Percentiles rank a stretch among this genome's conserved stretches.
Conservation (phyloP, 345 rosid genomes). For the Camelina laxa region DNA sequence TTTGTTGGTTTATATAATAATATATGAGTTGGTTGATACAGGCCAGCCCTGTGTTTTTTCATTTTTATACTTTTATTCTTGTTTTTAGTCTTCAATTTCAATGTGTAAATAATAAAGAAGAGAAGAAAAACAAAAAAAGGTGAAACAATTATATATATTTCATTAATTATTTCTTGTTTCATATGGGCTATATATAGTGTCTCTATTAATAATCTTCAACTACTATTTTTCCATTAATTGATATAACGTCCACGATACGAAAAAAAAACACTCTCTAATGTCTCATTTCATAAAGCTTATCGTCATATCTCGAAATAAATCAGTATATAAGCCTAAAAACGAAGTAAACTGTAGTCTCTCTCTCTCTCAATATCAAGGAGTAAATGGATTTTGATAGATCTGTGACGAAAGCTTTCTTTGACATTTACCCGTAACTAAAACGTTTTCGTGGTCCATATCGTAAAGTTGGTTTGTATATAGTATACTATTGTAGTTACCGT, state of each 20-base stretch:
- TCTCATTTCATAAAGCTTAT: background rate
- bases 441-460: slow-evolving; percentile 17
- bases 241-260: slow-evolving; percentile 13
- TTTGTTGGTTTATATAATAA: slow-evolving; percentile 40
- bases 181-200: background rate
- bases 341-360: background rate
- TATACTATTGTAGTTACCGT: slow-evolving; percentile 20
- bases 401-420: slow-evolving; percentile 30
- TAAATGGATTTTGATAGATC: background rate
- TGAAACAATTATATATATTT: too few species aligned
- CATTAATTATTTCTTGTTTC: background rate
- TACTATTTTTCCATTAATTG: slow-evolving; percentile 18
- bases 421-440: slow-evolving; percentile 31
- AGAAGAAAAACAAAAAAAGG: slow-evolving; percentile 7
- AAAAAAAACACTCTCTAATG: background rate
- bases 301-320: slow-evolving; percentile 16
- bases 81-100: background rate
- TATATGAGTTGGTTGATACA: slow-evolving; percentile 38
- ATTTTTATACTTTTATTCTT: background rate
- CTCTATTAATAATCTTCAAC: slow-evolving; percentile 5
- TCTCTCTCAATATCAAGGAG: background rate
- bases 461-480: slow-evolving; percentile 38
- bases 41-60: slow-evolving; percentile 33
- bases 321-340: background rate
- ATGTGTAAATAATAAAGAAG: slow-evolving; percentile 18